These are phyloP conservation scores for Vicia villosa DNA, from an alignment of 306 rosid genomes.

Conservation along the genomic window DNA sequence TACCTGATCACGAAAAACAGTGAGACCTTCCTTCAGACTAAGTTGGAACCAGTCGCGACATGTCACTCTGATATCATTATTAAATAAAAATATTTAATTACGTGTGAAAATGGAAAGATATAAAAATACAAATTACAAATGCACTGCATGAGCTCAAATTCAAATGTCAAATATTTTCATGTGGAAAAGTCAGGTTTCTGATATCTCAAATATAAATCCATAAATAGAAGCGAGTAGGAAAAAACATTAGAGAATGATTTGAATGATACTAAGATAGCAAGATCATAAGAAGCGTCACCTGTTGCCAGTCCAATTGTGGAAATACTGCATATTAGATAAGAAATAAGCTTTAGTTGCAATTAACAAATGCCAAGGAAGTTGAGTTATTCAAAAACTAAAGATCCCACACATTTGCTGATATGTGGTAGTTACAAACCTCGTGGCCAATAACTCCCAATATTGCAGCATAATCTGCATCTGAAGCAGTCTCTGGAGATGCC, in stretches of 20 bases:
- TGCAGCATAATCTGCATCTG: conserved; percentile 92
- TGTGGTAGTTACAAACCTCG: conserved; percentile 68
- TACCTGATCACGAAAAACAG: conserved; percentile 98
- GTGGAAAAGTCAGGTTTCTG: conserved; percentile 23
- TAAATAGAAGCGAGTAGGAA: neutral
- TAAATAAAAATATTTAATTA: conserved; percentile 40
- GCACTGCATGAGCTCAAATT: neutral
- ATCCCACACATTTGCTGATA: conserved; percentile 28
- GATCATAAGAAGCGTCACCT: conserved; percentile 55
- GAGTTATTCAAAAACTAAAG: conserved; percentile 21
- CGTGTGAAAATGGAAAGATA: neutral
- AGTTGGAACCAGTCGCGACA: conserved; percentile 99
- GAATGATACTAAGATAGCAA: conserved; percentile 25
- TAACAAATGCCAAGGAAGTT: conserved; percentile 24
- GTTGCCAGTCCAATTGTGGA: conserved; percentile 99
- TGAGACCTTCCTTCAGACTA: conserved; percentile 97
- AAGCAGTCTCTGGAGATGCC: conserved; percentile 96
- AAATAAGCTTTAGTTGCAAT: conserved; percentile 33
- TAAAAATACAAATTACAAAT: conserved; percentile 26
- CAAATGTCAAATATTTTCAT: conserved; percentile 1
- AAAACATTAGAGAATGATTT: conserved; percentile 20
- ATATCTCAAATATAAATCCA: conserved; percentile 25
- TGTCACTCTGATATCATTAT: conserved; percentile 74
- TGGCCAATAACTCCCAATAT: conserved; percentile 98
- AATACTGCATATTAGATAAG: conserved; percentile 75